These are phyloP conservation scores for Annona cherimola DNA, from an alignment of 164 flowering plant genomes.

Conservation along the genomic window DNA sequence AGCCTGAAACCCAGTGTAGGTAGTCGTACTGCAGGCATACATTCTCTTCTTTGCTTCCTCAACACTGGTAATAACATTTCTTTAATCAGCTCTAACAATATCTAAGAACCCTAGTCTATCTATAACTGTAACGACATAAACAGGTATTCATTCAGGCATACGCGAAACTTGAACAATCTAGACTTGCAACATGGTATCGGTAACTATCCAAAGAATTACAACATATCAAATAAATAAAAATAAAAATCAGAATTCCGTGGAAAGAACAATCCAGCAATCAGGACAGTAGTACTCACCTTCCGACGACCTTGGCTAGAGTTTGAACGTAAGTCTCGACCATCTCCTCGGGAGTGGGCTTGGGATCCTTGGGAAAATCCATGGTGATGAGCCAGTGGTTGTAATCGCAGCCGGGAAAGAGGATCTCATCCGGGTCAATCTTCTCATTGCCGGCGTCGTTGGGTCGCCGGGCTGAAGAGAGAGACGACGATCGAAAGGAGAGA, in stretches of 20 bases:
- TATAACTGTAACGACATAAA: neutral
- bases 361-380: conserved; percentile 72
- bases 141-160: neutral
- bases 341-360: conserved; percentile 55
- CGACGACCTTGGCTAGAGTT: conserved; percentile 71
- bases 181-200: neutral
- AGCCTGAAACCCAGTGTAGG: conserved; percentile 87
- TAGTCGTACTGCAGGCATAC: conserved; percentile 95
- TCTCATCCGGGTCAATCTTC: conserved; percentile 51
- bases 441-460: conserved; percentile 24
- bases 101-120: neutral
- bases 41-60: conserved; percentile 89
- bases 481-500: conserved; percentile 19
- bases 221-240: neutral
- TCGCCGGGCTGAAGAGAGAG: conserved; percentile 16
- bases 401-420: conserved; percentile 87
- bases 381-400: conserved; percentile 94
- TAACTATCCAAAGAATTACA: neutral
- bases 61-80: conserved; percentile 32
- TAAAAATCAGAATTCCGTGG: neutral
- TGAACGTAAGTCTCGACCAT: conserved; percentile 82
- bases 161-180: neutral
- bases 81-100: neutral
- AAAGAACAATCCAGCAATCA: neutral
- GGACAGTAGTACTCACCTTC: conserved; percentile 37